phyloP scores from a whole-genome alignment of 176 grass and related monocot genomes.

The Oropetium thomaeum region DNA sequence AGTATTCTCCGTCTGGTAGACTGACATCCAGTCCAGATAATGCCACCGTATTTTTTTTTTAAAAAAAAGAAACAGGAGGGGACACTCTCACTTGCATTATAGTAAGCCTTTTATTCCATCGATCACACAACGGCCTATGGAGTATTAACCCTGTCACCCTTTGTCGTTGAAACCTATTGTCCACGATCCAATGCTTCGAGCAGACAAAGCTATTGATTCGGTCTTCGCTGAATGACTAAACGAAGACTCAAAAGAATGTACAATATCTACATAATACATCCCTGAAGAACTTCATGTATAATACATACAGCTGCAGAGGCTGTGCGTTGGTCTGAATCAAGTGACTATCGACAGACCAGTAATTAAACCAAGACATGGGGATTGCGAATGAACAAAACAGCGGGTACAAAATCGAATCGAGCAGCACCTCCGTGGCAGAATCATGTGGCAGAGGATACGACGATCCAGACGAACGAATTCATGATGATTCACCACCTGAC shows the following conservation, averaged over 20 bases:
- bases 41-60: too few species aligned
- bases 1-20: too few species aligned
- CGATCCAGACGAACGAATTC: neutral
- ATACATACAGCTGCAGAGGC: neutral
- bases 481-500: slow-evolving; percentile 26
- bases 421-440: neutral
- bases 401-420: neutral
- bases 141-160: too few species aligned
- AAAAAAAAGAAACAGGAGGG: too few species aligned
- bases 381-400: too few species aligned
- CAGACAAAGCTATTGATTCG: neutral
- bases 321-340: neutral
- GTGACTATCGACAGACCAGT: neutral
- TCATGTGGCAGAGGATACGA: neutral
- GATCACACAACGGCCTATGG: too few species aligned
- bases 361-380: neutral
- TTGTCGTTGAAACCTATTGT: neutral
- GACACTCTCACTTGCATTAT: too few species aligned
- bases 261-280: neutral
- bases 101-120: too few species aligned
- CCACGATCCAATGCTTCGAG: neutral
- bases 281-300: neutral
- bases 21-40: too few species aligned
- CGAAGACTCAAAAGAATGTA: neutral
- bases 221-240: neutral